phyloP scores from a whole-genome alignment of 2,329 filamentous ascomycete species.

The Ophiostoma novo-ulmi region DNA sequence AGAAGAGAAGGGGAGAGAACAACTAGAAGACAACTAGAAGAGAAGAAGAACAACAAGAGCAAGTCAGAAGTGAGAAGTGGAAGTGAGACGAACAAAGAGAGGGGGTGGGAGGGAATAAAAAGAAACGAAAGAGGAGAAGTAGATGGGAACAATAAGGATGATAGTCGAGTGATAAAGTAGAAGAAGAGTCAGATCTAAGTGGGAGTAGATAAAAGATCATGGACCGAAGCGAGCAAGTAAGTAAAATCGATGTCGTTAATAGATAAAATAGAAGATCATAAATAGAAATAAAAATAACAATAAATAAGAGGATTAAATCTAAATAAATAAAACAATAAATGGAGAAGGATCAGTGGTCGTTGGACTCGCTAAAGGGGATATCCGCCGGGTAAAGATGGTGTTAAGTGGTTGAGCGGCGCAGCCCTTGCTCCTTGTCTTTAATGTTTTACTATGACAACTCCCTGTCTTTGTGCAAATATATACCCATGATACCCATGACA shows the following conservation, averaged over 20 bases:
- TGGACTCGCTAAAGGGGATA: conserved; percentile 25
- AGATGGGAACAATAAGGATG: conserved; percentile 13
- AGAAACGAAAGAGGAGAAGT: conserved; percentile 14
- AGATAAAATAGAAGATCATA: conserved; percentile 6
- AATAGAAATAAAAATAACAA: conserved; percentile 8
- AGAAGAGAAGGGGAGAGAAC: neutral
- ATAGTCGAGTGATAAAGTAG: conserved; percentile 5
- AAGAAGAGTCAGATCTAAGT: conserved; percentile 1
- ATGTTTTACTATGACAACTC: neutral
- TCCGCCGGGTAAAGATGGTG: conserved; percentile 26
- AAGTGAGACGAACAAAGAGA: conserved; percentile 8
- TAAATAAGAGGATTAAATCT: neutral
- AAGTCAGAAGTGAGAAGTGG: neutral
- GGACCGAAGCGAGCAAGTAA: neutral
- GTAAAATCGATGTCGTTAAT: neutral
- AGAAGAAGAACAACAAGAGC: neutral
- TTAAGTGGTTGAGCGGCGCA: conserved; percentile 20
- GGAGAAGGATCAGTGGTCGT: conserved; percentile 16
- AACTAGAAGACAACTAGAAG: neutral
- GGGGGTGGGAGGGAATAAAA: neutral
- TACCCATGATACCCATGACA: too few species aligned
- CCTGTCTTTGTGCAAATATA: neutral
- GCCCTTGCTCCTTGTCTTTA: conserved; percentile 7
- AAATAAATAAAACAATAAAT: conserved; percentile 15
- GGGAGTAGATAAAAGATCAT: conserved; percentile 1